Evolutionary conservation across 495 filamentous ascomycete species (phyloP), one percentile per base, ranked within the genome.

Genomic region (Tuber indicum): DNA sequence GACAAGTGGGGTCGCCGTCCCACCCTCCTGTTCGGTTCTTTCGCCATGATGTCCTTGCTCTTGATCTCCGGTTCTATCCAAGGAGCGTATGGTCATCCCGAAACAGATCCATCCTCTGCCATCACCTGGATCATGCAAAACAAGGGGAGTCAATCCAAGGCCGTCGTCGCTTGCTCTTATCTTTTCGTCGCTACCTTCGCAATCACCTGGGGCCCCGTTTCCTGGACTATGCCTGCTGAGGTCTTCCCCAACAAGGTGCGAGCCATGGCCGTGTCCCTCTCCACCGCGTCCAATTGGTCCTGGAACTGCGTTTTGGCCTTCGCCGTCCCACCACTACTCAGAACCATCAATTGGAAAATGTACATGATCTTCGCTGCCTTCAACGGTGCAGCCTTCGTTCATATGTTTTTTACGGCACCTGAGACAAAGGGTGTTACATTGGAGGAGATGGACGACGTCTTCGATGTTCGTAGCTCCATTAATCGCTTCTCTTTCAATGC

Each of bases 171-270:
- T 17, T 88, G 87, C 80, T 89, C 89, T 14, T 91, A 91, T 80
- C 86, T 92, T 72, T 91, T 91, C 81, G 90, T 91, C 49, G 87
- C 88, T 42, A 88, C 87, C 3, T 92, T 89, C 73, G 89, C 89
- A 1, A 88, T 87, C 10, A 90, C 88, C 4, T 90, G 88, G 89
- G 88, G 88, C 17, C 89, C 88, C 0, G 86, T 86, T 39, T 87
- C 87, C 39, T 92, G 90, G 90, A 88, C 88, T 5, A 91, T 91
- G 82, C 89, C 90, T 0, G 87, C 89, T 17, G 91, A 92, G 79
- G 90, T 92, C 75, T 92, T 89, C 81, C 91, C 91, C 0, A 84
- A 87, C 75, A 90, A 89, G 82, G 87, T 91, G 72, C 89, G 91
- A 75, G 90, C 90, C 45, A 91, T 90, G 76, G 91, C 89, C 62